Conservation (phyloP, 2,329 filamentous ascomycete genomes). For the Graphiopsis chlorocephala region DNA sequence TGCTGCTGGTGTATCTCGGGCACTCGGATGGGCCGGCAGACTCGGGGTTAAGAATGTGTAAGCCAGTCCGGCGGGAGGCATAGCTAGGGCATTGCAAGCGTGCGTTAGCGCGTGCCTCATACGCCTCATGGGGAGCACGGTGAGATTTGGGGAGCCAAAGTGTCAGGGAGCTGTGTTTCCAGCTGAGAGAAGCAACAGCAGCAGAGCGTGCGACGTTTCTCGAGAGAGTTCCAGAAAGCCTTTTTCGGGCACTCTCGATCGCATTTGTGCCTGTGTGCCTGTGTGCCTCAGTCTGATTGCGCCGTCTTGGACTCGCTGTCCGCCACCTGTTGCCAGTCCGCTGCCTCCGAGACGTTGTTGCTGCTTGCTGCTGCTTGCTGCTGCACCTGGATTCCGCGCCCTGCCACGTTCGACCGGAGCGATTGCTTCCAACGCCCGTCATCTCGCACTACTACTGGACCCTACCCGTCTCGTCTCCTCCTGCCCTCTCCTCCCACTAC, state of each 20-base stretch:
- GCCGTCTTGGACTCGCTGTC: not conserved
- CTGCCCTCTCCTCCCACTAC: not conserved
- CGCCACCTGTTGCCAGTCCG: not conserved
- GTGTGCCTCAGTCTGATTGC: not conserved
- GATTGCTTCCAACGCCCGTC: not conserved
- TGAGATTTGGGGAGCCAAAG: not conserved
- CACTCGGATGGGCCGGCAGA: not conserved
- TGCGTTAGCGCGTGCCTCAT: not conserved
- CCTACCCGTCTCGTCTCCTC: not conserved
- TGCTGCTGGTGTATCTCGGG: not conserved
- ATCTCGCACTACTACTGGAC: not conserved
- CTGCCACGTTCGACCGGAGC: not conserved
- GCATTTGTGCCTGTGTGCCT: not conserved
- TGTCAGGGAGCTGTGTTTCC: not conserved
- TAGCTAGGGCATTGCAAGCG: not conserved
- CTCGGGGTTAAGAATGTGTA: not conserved
- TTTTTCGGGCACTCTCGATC: not conserved
- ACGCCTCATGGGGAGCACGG: constrained; percentile 1
- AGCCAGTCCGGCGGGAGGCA: not conserved
- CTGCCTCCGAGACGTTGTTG: not conserved
- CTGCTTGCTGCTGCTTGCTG: not conserved
- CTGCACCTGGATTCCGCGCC: not conserved
- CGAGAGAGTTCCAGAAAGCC: not conserved
- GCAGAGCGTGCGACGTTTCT: not conserved
- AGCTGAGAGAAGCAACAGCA: not conserved